A percentile compares a stretch with the other conserved stretches of the same genome.
Conservation (phyloP, 2,329 filamentous ascomycete species). For the Fusarium brachygibbosum region DNA sequence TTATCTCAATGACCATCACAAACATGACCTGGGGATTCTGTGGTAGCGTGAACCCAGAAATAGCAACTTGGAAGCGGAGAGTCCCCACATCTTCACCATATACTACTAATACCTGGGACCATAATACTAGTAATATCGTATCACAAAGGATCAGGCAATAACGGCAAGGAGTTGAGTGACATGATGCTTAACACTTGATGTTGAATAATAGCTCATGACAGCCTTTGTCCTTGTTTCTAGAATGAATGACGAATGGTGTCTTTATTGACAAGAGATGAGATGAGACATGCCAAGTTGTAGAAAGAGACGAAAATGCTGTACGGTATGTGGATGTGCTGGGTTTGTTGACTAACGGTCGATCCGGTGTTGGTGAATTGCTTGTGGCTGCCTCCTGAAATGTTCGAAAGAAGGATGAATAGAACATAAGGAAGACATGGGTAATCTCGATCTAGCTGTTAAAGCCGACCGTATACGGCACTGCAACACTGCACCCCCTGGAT, state of each 20-base stretch:
- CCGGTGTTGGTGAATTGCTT: neutral
- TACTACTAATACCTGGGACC: neutral
- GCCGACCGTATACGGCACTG: constrained; percentile 6
- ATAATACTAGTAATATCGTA: neutral
- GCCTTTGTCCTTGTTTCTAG: constrained; percentile 8
- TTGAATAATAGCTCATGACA: neutral
- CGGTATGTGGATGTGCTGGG: constrained; percentile 11
- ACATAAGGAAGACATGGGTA: constrained; percentile 15
- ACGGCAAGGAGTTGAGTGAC: neutral
- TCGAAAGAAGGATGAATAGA: constrained; percentile 23
- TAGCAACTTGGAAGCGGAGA: constrained; percentile 31
- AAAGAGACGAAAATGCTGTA: neutral
- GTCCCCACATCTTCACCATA: constrained; percentile 19
- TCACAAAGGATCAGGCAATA: constrained; percentile 1
- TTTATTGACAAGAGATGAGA: constrained; percentile 14
- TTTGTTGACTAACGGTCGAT: neutral
- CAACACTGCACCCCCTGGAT: neutral
- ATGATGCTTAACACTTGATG: neutral
- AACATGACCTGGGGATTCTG: constrained; percentile 1
- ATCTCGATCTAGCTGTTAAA: constrained; percentile 25
- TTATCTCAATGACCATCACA: constrained; percentile 25
- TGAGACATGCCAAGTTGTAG: constrained; percentile 3
- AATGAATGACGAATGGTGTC: neutral
- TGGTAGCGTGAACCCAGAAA: constrained; percentile 16
- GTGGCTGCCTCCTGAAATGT: constrained; percentile 4